Base-by-base conservation (phyloP, 129 eudicot genomes). In the Escallonia rubra region DNA sequence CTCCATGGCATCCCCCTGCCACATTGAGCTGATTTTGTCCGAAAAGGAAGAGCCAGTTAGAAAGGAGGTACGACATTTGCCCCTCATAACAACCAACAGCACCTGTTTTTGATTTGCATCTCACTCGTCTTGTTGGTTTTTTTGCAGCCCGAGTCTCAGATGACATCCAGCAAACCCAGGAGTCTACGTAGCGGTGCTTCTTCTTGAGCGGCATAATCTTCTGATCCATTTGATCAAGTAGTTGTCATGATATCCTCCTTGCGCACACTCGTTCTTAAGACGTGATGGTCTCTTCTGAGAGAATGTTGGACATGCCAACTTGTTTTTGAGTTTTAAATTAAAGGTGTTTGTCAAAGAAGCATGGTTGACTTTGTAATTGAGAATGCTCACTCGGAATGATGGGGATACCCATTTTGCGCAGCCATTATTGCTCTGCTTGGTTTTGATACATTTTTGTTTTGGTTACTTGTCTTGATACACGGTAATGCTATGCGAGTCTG, bases 1-100 rank as follows among this genome's bases (percentile, higher is more conserved):
- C 10, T 85, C 81, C 57, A 85, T 85, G 90, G 78, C 90, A 3
- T 77, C 77, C 6, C 90, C 90, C 0, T 85, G 90, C 80, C 87
- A 85, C 57, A 85, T 85, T 62, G 90, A 85, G 81, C 65, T 85
- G 80, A 71, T 60, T 47, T 65, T 81, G 60, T 81, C 90, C n/a
- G 90, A 85, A 63, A 85, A 85, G 63, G 90, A 81, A 73, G 72
- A 68, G 49, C 55, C 72, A 0, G 72, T 68, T 15, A 55, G 44
- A 14, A 68, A 68, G 49, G 72, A 68, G 72, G 72, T 67, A 56
- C 3, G 3, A 39, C 3, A 1, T 65, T 0, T 34, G 3, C 0
- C 0, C 13, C n/a, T 12, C 11, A 13, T 64, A 14, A 42, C 3
- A 23, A 63, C 41, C 55, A 41, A 23, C 7, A 7, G 3, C 8